These are phyloP conservation scores for Lippia alba DNA, from an alignment of 305 asterid genomes.

Conservation along the genomic window DNA sequence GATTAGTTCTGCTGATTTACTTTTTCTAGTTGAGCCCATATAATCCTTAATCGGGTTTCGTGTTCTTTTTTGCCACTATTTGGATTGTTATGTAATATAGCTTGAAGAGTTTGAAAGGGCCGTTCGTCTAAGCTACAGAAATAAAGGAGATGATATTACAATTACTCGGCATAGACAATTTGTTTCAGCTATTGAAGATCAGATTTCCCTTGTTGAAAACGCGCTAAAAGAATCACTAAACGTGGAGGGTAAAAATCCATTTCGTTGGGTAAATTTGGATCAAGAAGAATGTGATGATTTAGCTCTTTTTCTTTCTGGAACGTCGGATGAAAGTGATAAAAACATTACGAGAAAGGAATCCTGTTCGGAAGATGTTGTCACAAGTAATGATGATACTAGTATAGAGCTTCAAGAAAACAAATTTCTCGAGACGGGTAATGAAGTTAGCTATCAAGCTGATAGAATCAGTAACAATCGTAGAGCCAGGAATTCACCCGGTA, in stretches of 20 bases:
- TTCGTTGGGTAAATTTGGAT: constrained; percentile 77
- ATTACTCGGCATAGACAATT: constrained; percentile 73
- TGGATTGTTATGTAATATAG: constrained; percentile 44
- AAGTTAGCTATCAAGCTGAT: constrained; percentile 43
- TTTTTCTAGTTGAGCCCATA: not conserved
- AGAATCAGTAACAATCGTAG: constrained; percentile 34
- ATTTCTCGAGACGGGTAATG: constrained; percentile 35
- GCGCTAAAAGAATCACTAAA: constrained; percentile 59
- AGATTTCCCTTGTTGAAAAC: constrained; percentile 64
- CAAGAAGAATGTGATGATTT: constrained; percentile 73
- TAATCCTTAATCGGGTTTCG: constrained; percentile 21
- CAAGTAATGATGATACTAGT: constrained; percentile 31
- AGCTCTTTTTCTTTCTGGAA: constrained; percentile 75
- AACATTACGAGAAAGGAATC: constrained; percentile 30
- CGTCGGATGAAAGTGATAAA: constrained; percentile 34
- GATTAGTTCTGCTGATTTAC: not conserved
- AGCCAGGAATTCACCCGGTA: constrained; percentile 43
- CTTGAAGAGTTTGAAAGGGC: constrained; percentile 92
- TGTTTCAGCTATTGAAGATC: constrained; percentile 70
- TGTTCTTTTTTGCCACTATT: constrained; percentile 8
- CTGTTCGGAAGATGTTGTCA: constrained; percentile 34
- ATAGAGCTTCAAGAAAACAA: constrained; percentile 38
- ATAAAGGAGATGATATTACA: constrained; percentile 59
- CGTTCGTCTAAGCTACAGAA: constrained; percentile 72
- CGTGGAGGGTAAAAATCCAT: constrained; percentile 59